phyloP scores from a whole-genome alignment of 169 alveolate genomes.

The Fabrea salina region DNA sequence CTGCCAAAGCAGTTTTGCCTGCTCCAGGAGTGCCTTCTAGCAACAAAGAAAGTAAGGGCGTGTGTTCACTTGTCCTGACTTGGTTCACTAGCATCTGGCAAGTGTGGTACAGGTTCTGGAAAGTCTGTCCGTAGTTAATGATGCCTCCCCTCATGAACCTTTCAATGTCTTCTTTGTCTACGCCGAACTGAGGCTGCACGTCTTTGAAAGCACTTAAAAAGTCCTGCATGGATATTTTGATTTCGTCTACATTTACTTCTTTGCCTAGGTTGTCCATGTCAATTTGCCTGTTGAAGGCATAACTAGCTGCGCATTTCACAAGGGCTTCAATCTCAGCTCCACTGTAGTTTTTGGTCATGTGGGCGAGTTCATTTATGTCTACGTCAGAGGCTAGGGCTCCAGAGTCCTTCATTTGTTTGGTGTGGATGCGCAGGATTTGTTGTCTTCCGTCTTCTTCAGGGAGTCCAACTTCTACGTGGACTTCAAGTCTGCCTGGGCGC shows the following conservation, averaged over 20 bases:
- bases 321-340: slow-evolving; percentile 99
- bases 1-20: slow-evolving; percentile 99
- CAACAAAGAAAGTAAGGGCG: slow-evolving; percentile 91
- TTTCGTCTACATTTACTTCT: slow-evolving; percentile 63
- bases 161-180: slow-evolving; percentile 82
- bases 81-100: slow-evolving; percentile 74
- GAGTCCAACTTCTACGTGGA: slow-evolving; percentile 92
- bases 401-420: slow-evolving; percentile 91
- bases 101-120: slow-evolving; percentile 78
- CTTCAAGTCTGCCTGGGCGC: slow-evolving; percentile 83
- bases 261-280: slow-evolving; percentile 64
- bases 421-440: slow-evolving; percentile 97
- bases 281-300: slow-evolving; percentile 91
- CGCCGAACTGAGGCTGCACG: slow-evolving; percentile 97
- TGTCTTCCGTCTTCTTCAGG: slow-evolving; percentile 97
- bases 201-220: slow-evolving; percentile 93
- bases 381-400: slow-evolving; percentile 87
- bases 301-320: slow-evolving; percentile 93
- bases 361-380: slow-evolving; percentile 89
- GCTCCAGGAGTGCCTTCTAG: slow-evolving; percentile 94
- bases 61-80: slow-evolving; percentile 67
- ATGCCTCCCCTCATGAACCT: slow-evolving; percentile 88
- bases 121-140: slow-evolving; percentile 87
- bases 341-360: slow-evolving; percentile 95
- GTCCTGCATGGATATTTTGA: slow-evolving; percentile 86